Base-by-base conservation (phyloP, 495 filamentous ascomycete genomes). In the Zalerion maritima region DNA sequence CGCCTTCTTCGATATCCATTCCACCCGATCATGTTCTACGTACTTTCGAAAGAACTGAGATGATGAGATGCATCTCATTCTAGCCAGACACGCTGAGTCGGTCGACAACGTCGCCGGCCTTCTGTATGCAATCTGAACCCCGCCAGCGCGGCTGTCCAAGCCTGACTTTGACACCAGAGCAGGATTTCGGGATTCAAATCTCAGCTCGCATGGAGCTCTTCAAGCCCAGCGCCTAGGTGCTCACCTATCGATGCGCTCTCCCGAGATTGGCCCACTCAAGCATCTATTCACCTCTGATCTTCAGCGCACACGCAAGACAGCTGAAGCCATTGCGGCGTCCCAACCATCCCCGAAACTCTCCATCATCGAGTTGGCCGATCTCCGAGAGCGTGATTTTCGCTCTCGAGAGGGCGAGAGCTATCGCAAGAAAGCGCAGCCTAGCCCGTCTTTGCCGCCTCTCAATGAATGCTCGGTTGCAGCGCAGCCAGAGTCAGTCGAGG, bases 41-140 rank as follows among this genome's bases (percentile, higher is more conserved):
- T n/a, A n/a, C n/a, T n/a, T n/a, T n/a, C n/a, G n/a, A n/a, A n/a
- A n/a, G n/a, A n/a, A n/a, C n/a, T n/a, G n/a, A n/a, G n/a, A n/a
- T n/a, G n/a, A n/a, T n/a, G 34, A 35, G 36, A 78, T 89, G 79
- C 71, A 62, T 47, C 52, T 93, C 25, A 68, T 81, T 45, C 68
- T 93, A 27, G 73, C 89, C 35, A 70, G 84, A 29, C 84, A 93
- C 57, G 85, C 75, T 35, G 85, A 93, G 52, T 86, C 84, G 3
- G 75, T 86, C 24, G 75, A 89, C 51, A 93, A 92, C 55, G 73
- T 89, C 31, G 75, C 74, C 19, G 64, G 71, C 29, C 44, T 74
- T 31, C 83, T 78, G 81, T 87, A 64, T 37, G 73, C 28, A 26
- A 16, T 17, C 23, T 32, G 32, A 21, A 14, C 24, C 28, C 18